A percentile compares a stretch with the other conserved stretches of the same genome.
Evolutionary conservation across 2,329 filamentous ascomycete genomes (phyloP).

Genomic region (Diaporthe citriasiana): DNA sequence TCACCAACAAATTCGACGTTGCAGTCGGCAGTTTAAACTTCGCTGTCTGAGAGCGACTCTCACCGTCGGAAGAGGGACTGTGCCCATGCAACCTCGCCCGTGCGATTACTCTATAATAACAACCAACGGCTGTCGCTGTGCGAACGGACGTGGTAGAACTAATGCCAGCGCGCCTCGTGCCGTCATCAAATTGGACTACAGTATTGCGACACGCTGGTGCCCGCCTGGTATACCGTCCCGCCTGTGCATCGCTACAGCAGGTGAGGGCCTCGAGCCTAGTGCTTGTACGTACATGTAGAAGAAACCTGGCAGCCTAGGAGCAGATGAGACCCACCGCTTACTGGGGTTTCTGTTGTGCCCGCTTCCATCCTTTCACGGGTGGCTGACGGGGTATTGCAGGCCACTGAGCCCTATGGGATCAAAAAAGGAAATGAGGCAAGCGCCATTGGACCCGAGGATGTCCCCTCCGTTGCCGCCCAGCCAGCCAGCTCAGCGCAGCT

Average conservation of each 20-base stretch:
- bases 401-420: conserved; percentile 15
- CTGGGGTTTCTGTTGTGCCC: conserved; percentile 1
- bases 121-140: background rate
- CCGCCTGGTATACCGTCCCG: conserved; percentile 8
- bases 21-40: conserved; percentile 27
- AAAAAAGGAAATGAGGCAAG: conserved; percentile 15
- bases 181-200: background rate
- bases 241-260: conserved; percentile 13
- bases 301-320: conserved; percentile 5
- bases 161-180: background rate
- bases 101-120: conserved; percentile 11
- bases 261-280: background rate
- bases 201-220: conserved; percentile 15
- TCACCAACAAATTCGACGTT: conserved; percentile 10
- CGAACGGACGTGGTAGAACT: background rate
- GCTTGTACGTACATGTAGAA: background rate
- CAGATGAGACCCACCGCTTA: conserved; percentile 18
- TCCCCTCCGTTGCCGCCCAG: conserved; percentile 21
- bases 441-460: conserved; percentile 26
- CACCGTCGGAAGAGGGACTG: conserved; percentile 10
- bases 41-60: conserved; percentile 18
- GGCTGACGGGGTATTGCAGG: conserved; percentile 7
- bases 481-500: conserved; percentile 6
- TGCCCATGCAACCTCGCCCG: background rate
- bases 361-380: conserved; percentile 3